phyloP scores from a whole-genome alignment of 1,139 yeast species.

The Pichia sp. region DNA sequence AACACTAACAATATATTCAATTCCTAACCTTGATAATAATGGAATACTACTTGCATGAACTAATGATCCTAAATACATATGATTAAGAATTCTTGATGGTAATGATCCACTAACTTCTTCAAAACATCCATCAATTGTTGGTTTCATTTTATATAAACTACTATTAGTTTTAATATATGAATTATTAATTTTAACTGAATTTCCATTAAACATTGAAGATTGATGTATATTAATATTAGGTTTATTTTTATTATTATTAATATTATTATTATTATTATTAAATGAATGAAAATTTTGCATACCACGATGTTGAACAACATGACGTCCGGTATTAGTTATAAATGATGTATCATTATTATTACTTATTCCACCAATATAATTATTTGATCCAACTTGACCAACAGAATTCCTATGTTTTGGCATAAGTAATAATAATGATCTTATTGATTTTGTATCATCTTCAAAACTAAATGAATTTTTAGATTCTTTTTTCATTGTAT shows the following conservation, averaged over 20 bases:
- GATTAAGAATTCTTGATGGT: slow-evolving; percentile 73
- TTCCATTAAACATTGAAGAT: not conserved
- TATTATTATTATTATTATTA: too few relatives aligned
- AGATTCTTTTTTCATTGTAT: slow-evolving; percentile 7
- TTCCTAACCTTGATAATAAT: slow-evolving; percentile 59
- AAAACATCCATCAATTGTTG: slow-evolving; percentile 20
- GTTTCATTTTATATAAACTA: not conserved
- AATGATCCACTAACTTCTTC: slow-evolving; percentile 44
- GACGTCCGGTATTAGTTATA: slow-evolving; percentile 27
- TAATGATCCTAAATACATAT: slow-evolving; percentile 79
- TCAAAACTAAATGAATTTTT: slow-evolving; percentile 17
- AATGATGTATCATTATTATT: slow-evolving; percentile 8
- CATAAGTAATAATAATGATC: slow-evolving; percentile 20
- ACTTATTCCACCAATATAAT: slow-evolving; percentile 1
- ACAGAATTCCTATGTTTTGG: slow-evolving; percentile 17
- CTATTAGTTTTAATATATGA: not conserved
- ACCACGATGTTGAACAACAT: slow-evolving; percentile 27
- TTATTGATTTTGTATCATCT: slow-evolving; percentile 17
- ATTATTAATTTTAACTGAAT: not conserved
- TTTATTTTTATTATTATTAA: not conserved
- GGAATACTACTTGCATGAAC: slow-evolving; percentile 73
- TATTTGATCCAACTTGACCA: slow-evolving; percentile 7
- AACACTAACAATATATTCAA: slow-evolving; percentile 73
- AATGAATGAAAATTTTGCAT: slow-evolving; percentile 7
- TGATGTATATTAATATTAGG: not conserved